These are phyloP conservation scores for Barnettozyma pratensis DNA, from an alignment of 805 yeast species.

Conservation along the genomic window DNA sequence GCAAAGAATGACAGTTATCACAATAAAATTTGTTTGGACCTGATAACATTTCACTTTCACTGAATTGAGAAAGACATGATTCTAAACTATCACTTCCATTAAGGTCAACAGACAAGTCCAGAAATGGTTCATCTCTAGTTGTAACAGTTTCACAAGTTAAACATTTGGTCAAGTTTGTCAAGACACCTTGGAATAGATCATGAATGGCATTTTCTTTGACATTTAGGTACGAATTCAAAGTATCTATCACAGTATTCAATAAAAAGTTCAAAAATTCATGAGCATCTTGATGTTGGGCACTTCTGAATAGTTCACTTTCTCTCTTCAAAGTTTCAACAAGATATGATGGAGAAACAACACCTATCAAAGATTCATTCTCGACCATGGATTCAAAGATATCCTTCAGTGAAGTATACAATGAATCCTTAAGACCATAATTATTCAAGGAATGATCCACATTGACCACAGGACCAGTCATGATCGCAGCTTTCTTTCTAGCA, in stretches of 20 bases:
- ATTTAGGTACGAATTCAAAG: constrained; percentile 18
- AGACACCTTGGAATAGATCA: constrained; percentile 73
- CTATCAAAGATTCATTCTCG: constrained; percentile 63
- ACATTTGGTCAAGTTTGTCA: constrained; percentile 87
- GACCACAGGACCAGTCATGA: constrained; percentile 75
- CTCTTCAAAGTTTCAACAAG: constrained; percentile 72
- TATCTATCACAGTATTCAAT: constrained; percentile 65
- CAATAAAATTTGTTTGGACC: constrained; percentile 91
- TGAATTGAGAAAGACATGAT: constrained; percentile 75
- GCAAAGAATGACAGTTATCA: constrained; percentile 82
- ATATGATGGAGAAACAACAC: constrained; percentile 79
- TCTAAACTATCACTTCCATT: constrained; percentile 69
- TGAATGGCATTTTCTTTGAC: constrained; percentile 48
- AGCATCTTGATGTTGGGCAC: constrained; percentile 97
- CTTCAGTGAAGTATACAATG: constrained; percentile 62
- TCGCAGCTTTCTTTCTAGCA: constrained; percentile 70
- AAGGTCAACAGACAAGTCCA: constrained; percentile 83
- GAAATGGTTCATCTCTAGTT: constrained; percentile 76
- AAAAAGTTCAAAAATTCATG: constrained; percentile 91
- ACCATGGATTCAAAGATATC: constrained; percentile 82
- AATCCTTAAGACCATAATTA: constrained; percentile 43
- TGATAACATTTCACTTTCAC: constrained; percentile 78
- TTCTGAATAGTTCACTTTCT: constrained; percentile 80
- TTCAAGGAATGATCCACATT: constrained; percentile 69
- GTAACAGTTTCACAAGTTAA: constrained; percentile 81